Conservation (phyloP, 1,284 basidiomycete species). For the Naganishia cerealis region DNA sequence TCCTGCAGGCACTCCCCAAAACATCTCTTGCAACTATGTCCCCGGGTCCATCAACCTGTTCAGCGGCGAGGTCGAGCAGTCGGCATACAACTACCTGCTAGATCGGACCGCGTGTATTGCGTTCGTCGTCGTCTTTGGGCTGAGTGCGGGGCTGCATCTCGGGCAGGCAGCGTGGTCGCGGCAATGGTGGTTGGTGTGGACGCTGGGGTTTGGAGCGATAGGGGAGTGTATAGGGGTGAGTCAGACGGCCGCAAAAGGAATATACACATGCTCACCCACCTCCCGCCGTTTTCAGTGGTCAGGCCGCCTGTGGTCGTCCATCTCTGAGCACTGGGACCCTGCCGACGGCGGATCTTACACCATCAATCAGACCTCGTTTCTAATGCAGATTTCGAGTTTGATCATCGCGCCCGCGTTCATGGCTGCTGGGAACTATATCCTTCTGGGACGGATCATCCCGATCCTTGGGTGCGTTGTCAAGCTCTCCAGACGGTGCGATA, state of each 20-base stretch:
- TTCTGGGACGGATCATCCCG: slow-evolving; percentile 40
- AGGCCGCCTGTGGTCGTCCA: slow-evolving; percentile 21
- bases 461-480: slow-evolving; percentile 12
- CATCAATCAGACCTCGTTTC: slow-evolving; percentile 33
- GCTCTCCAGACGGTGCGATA: not conserved
- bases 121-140: slow-evolving; percentile 35
- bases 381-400: slow-evolving; percentile 42
- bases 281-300: slow-evolving; percentile 20
- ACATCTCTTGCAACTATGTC: slow-evolving; percentile 40
- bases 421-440: slow-evolving; percentile 45
- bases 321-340: slow-evolving; percentile 36
- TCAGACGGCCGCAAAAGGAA: not conserved
- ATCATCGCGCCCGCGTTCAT: slow-evolving; percentile 46
- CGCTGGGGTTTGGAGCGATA: slow-evolving; percentile 40
- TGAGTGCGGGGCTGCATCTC: slow-evolving; percentile 37
- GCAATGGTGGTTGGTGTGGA: slow-evolving; percentile 44
- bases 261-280: not conserved
- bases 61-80: slow-evolving; percentile 34
- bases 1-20: slow-evolving; percentile 10
- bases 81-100: slow-evolving; percentile 38
- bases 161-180: slow-evolving; percentile 38
- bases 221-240: slow-evolving; percentile 40
- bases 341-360: slow-evolving; percentile 18
- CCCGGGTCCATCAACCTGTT: slow-evolving; percentile 39
- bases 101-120: slow-evolving; percentile 19